Conservation (phyloP, 1,284 basidiomycete species). For the Cutaneotrichosporon cutaneum region DNA sequence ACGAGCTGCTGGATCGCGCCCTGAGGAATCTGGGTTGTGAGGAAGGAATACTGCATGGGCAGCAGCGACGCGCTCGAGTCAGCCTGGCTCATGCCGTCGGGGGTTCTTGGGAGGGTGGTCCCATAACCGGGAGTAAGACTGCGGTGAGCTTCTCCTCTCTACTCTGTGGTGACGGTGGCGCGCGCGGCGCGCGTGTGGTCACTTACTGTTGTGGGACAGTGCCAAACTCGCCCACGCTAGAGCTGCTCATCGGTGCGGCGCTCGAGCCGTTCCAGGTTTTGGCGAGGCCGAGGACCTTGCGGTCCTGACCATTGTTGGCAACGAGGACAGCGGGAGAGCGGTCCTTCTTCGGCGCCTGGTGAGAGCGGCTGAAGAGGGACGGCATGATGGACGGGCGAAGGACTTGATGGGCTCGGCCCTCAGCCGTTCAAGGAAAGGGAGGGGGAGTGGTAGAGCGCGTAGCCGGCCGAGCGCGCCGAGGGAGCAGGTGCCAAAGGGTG, state of each 20-base stretch:
- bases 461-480: not conserved
- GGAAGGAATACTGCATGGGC: constrained; percentile 37
- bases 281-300: constrained; percentile 19
- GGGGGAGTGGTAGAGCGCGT: not conserved
- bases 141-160: not conserved
- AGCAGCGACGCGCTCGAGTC: constrained; percentile 24
- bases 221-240: constrained; percentile 25
- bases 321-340: constrained; percentile 23
- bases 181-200: not conserved
- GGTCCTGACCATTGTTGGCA: constrained; percentile 17
- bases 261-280: constrained; percentile 27
- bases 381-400: constrained; percentile 17
- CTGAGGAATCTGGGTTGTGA: constrained; percentile 34
- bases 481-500: not conserved
- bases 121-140: not conserved
- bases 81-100: not conserved
- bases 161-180: not conserved
- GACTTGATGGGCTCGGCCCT: constrained; percentile 1
- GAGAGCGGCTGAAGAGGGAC: constrained; percentile 29
- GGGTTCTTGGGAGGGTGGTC: not conserved
- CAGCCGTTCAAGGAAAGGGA: constrained; percentile 1
- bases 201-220: constrained; percentile 18
- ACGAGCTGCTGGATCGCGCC: constrained; percentile 27
- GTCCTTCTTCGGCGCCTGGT: constrained; percentile 25
- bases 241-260: constrained; percentile 8